These are phyloP conservation scores for Hanseniaspora hatyaiensis DNA, from an alignment of 805 yeast genomes.

Conservation along the genomic window DNA sequence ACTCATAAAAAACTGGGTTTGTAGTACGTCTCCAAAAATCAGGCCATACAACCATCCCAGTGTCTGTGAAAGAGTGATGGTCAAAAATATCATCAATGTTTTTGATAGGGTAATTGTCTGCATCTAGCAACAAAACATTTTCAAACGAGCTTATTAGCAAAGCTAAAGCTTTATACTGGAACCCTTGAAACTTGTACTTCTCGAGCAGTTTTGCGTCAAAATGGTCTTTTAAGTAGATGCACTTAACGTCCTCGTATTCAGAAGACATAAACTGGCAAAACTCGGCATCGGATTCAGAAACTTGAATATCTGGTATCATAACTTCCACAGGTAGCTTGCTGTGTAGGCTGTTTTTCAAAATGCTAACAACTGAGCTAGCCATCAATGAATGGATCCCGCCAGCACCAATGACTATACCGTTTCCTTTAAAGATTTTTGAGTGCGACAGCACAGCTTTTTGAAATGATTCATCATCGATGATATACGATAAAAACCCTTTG, in stretches of 20 bases:
- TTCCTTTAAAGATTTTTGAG: slow-evolving; percentile 11
- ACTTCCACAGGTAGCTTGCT: slow-evolving; percentile 63
- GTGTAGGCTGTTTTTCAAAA: slow-evolving; percentile 44
- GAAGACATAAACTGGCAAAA: slow-evolving; percentile 49
- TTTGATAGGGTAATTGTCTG: slow-evolving; percentile 61
- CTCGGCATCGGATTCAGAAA: slow-evolving; percentile 48
- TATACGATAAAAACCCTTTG: background rate
- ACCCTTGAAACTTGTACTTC: slow-evolving; percentile 44
- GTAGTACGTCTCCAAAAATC: slow-evolving; percentile 83
- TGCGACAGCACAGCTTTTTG: background rate
- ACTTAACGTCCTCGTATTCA: slow-evolving; percentile 44
- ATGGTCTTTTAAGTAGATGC: slow-evolving; percentile 52
- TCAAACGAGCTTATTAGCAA: slow-evolving; percentile 61
- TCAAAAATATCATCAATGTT: slow-evolving; percentile 52
- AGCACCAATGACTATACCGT: slow-evolving; percentile 59
- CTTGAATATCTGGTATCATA: slow-evolving; percentile 46
- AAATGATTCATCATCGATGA: background rate
- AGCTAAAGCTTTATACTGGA: slow-evolving; percentile 60
- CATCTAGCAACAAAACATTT: slow-evolving; percentile 58
- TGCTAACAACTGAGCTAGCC: slow-evolving; percentile 50
- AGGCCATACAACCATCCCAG: slow-evolving; percentile 60
- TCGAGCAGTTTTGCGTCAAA: slow-evolving; percentile 38
- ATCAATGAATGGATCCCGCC: slow-evolving; percentile 71
- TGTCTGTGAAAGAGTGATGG: slow-evolving; percentile 41
- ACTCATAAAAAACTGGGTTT: slow-evolving; percentile 57